phyloP scores from a whole-genome alignment of 2,329 filamentous ascomycete genomes.

The Phialophora chinensis region DNA sequence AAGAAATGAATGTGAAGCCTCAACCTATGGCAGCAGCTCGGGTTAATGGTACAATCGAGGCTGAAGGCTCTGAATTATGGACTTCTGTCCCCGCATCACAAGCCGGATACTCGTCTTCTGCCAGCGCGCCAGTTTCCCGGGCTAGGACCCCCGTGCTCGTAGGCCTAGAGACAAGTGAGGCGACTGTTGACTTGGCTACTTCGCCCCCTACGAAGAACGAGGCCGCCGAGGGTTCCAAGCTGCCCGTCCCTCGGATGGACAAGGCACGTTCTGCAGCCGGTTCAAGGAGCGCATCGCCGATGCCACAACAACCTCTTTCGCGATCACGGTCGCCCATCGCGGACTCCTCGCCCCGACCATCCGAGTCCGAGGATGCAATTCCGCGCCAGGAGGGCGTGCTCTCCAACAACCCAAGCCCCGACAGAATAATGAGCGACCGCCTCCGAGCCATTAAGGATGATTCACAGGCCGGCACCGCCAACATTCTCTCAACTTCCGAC shows the following conservation, averaged over 20 bases:
- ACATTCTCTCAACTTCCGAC: slow-evolving; percentile 24
- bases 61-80: slow-evolving; percentile 32
- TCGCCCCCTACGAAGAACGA: slow-evolving; percentile 35
- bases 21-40: slow-evolving; percentile 15
- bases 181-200: slow-evolving; percentile 56
- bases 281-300: slow-evolving; percentile 10
- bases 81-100: slow-evolving; percentile 30
- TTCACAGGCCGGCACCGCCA: slow-evolving; percentile 9
- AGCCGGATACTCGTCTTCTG: slow-evolving; percentile 16
- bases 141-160: slow-evolving; percentile 61
- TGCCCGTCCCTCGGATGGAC: slow-evolving; percentile 7
- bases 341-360: background rate
- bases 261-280: slow-evolving; percentile 1
- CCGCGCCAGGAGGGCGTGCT: background rate
- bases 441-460: slow-evolving; percentile 24
- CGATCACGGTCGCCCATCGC: slow-evolving; percentile 11
- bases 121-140: slow-evolving; percentile 37
- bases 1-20: slow-evolving; percentile 77
- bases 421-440: slow-evolving; percentile 16
- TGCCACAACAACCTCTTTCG: slow-evolving; percentile 17
- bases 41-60: slow-evolving; percentile 27
- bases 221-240: slow-evolving; percentile 6
- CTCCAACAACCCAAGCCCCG: slow-evolving; percentile 5
- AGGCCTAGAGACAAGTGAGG: slow-evolving; percentile 64
- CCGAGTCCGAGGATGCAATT: background rate